Conservation (phyloP, 2,329 filamentous ascomycete genomes). For the Pestalotiopsis sp. region DNA sequence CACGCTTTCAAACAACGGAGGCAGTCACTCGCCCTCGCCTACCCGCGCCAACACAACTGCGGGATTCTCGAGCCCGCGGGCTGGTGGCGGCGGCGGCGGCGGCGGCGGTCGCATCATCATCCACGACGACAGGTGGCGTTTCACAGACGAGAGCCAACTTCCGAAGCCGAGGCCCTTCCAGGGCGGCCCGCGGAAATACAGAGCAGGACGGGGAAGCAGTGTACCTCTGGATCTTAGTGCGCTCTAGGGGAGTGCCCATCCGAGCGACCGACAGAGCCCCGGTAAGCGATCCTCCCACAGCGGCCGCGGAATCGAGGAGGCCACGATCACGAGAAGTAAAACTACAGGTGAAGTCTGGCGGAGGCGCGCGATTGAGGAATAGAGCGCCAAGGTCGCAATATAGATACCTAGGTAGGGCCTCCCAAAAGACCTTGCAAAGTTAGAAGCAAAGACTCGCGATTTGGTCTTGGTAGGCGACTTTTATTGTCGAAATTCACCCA, state of each 20-base stretch:
- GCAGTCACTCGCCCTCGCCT: slow-evolving; percentile 35
- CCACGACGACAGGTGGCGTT: slow-evolving; percentile 82
- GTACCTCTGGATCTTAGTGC: slow-evolving; percentile 83
- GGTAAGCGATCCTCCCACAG: background rate
- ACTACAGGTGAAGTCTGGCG: background rate
- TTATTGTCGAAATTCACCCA: too few species aligned
- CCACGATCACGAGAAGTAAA: background rate
- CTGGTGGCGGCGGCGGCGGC: slow-evolving; percentile 21
- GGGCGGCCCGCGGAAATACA: slow-evolving; percentile 76
- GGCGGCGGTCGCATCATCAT: slow-evolving; percentile 56
- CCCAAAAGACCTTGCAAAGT: background rate
- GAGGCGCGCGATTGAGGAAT: slow-evolving; percentile 4
- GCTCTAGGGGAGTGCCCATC: slow-evolving; percentile 37
- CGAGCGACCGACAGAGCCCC: slow-evolving; percentile 14
- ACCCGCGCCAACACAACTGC: slow-evolving; percentile 52
- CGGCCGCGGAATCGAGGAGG: background rate
- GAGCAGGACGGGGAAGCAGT: slow-evolving; percentile 90
- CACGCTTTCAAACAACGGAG: slow-evolving; percentile 67
- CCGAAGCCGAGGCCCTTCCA: slow-evolving; percentile 84
- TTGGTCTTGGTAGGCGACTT: too few species aligned
- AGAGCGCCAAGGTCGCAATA: slow-evolving; percentile 1
- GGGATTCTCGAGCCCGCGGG: slow-evolving; percentile 28
- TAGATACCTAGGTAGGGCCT: background rate
- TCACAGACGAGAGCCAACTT: slow-evolving; percentile 78
- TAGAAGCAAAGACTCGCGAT: background rate